Evolutionary conservation across 2,329 filamentous ascomycete genomes (phyloP).

Genomic region (Alternaria metachromatica): DNA sequence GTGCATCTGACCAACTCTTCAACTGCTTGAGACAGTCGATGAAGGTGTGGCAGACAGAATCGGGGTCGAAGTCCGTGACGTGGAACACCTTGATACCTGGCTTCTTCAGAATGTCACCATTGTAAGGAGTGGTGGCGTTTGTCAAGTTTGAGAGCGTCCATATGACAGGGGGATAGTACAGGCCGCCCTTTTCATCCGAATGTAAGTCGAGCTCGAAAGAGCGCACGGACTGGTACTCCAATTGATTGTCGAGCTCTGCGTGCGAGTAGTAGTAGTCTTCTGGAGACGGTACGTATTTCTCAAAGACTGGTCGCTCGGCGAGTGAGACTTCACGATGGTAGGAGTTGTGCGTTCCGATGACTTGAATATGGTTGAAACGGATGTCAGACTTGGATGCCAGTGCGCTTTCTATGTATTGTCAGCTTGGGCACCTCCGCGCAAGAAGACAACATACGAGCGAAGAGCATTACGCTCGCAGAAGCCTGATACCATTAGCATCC

Average conservation of each 20-base stretch:
- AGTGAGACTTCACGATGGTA: conserved; percentile 58
- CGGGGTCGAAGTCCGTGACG: conserved; percentile 58
- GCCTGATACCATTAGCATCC: conserved; percentile 16
- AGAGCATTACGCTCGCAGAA: conserved; percentile 24
- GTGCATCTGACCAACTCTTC: conserved; percentile 54
- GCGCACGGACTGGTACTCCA: conserved; percentile 55
- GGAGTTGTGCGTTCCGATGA: conserved; percentile 60
- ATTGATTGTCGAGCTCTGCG: conserved; percentile 53
- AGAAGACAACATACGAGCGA: conserved; percentile 22
- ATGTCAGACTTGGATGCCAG: conserved; percentile 32
- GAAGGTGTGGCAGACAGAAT: conserved; percentile 57
- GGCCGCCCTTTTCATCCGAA: conserved; percentile 57
- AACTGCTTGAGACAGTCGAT: conserved; percentile 53
- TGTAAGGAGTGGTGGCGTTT: conserved; percentile 47
- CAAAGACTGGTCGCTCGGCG: conserved; percentile 52
- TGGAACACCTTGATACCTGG: conserved; percentile 60
- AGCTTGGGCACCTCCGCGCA: background rate
- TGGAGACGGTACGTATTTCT: conserved; percentile 46
- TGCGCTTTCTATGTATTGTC: conserved; percentile 19
- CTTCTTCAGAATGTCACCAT: conserved; percentile 49
- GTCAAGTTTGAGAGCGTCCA: conserved; percentile 51
- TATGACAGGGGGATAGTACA: conserved; percentile 56
- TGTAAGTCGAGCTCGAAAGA: conserved; percentile 59
- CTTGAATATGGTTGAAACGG: conserved; percentile 61
- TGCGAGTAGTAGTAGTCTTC: conserved; percentile 59